phyloP scores from a whole-genome alignment of 331 rosid species.

The Acacia pycnantha region DNA sequence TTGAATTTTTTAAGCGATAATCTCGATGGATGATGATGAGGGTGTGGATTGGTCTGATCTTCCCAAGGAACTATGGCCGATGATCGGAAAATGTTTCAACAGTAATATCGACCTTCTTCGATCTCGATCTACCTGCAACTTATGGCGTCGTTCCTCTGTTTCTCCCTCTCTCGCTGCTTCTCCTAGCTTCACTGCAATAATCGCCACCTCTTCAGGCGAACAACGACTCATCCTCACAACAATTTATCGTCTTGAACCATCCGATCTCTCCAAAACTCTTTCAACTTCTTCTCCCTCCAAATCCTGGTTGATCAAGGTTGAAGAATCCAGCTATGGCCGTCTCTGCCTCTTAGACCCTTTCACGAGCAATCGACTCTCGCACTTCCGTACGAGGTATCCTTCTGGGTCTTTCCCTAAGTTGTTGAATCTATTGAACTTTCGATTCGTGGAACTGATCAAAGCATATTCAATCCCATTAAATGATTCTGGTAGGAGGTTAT shows the following conservation, averaged over 20 bases:
- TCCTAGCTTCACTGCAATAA: background rate
- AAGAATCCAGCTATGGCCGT: background rate
- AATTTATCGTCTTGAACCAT: background rate
- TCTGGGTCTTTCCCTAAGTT: background rate
- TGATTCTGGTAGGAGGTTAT: background rate
- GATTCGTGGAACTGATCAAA: background rate
- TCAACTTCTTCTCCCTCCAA: background rate
- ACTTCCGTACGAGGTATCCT: background rate
- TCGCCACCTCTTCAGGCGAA: background rate
- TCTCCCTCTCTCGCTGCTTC: background rate
- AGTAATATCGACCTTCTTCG: background rate
- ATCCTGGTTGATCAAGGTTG: background rate
- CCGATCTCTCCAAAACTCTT: background rate
- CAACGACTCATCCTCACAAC: background rate
- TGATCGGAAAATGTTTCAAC: background rate
- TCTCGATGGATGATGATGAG: background rate
- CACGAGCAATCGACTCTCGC: background rate
- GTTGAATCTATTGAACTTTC: background rate
- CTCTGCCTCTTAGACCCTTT: background rate
- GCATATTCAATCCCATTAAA: background rate
- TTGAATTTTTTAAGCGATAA: background rate
- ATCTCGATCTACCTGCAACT: background rate
- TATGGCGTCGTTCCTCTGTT: background rate
- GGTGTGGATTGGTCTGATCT: background rate
- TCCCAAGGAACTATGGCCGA: background rate